These are phyloP conservation scores for Tetrapisispora phaffii DNA, from an alignment of 805 yeast species.

Conservation along the genomic window DNA sequence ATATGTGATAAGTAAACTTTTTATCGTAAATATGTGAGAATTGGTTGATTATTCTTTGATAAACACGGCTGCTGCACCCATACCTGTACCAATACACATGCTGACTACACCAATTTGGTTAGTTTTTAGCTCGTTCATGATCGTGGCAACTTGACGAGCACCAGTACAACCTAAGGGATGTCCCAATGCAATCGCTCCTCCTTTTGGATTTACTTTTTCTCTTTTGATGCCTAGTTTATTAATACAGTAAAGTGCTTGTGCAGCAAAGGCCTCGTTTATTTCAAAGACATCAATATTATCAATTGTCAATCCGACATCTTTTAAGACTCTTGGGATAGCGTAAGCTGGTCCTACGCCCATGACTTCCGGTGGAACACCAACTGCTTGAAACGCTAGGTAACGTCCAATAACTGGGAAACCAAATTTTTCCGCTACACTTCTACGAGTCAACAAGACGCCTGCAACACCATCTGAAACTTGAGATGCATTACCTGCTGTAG, in stretches of 20 bases:
- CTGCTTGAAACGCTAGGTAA: constrained; percentile 66
- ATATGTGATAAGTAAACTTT: neutral
- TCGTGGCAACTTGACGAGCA: constrained; percentile 86
- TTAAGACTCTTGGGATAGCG: constrained; percentile 80
- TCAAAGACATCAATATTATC: constrained; percentile 71
- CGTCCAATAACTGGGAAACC: constrained; percentile 69
- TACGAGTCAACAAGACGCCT: constrained; percentile 72
- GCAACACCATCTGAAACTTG: constrained; percentile 96
- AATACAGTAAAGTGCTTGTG: constrained; percentile 78
- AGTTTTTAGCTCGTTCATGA: constrained; percentile 64
- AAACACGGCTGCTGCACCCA: constrained; percentile 92
- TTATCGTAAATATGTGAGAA: neutral
- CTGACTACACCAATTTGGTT: constrained; percentile 86
- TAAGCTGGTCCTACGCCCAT: constrained; percentile 98
- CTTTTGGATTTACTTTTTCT: constrained; percentile 75
- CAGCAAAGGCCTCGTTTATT: constrained; percentile 95
- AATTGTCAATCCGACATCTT: constrained; percentile 46
- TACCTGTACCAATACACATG: constrained; percentile 97
- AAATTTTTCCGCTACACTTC: constrained; percentile 70
- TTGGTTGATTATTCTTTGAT: constrained; percentile 50
- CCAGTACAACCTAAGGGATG: constrained; percentile 91
- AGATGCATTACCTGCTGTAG: constrained; percentile 95
- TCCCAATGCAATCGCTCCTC: constrained; percentile 95
- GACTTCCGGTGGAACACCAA: constrained; percentile 93
- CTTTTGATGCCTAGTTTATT: constrained; percentile 54